Conservation (phyloP, 306 rosid genomes). For the Rosa chinensis region DNA sequence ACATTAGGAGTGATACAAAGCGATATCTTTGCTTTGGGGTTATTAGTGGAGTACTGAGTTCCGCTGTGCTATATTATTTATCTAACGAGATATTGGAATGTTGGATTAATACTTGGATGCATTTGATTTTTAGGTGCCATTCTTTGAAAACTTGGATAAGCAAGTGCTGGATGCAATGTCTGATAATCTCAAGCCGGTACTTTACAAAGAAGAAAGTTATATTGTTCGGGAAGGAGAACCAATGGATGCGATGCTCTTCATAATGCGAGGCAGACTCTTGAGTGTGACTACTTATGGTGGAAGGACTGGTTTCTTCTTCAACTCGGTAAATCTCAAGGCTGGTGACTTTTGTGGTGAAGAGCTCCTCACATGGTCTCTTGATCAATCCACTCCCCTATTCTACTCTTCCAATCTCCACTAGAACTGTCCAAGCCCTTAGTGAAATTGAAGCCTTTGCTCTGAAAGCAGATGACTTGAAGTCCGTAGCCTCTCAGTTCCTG, state of each 20-base stretch:
- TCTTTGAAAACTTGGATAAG: constrained; percentile 43
- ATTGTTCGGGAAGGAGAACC: constrained; percentile 57
- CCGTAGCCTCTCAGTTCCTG: constrained; percentile 53
- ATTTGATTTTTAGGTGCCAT: constrained; percentile 31
- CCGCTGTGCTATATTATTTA: no score
- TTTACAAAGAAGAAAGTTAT: constrained; percentile 31
- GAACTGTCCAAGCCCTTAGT: constrained; percentile 46
- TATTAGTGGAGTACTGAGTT: constrained; percentile 1
- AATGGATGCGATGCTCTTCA: constrained; percentile 45
- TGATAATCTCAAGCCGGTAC: constrained; percentile 42
- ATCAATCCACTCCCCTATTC: constrained; percentile 34
- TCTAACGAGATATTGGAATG: no score
- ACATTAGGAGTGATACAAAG: constrained; percentile 3
- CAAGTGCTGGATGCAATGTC: constrained; percentile 47
- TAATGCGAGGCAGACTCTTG: constrained; percentile 46
- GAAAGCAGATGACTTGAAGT: constrained; percentile 45
- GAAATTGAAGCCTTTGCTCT: constrained; percentile 66
- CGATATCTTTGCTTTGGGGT: neutral
- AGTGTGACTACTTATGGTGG: constrained; percentile 37
- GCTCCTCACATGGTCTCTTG: constrained; percentile 28
- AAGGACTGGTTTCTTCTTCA: neutral
- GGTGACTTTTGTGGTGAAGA: constrained; percentile 70
- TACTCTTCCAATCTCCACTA: constrained; percentile 50
- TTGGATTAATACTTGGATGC: no score
- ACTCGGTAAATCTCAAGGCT: constrained; percentile 33